Base-by-base conservation (phyloP, 1,284 basidiomycete species). In the Golubevia sp. region DNA sequence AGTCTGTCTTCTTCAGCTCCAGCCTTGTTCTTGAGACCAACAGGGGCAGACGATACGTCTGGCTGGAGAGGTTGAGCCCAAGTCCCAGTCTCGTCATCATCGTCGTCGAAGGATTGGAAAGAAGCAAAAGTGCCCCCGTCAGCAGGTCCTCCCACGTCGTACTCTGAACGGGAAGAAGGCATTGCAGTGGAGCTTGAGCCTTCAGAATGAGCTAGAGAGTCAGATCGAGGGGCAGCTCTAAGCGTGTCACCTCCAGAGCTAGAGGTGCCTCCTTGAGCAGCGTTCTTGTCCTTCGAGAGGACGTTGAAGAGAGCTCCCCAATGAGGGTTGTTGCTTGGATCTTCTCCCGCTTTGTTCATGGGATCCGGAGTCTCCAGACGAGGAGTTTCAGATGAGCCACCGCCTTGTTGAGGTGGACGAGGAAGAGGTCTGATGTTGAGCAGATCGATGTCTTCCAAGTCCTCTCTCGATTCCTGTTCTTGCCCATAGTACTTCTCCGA, bases 21-120 rank as follows among this genome's bases (percentile, higher is more conserved):
- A n/a, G n/a, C n/a, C n/a, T n/a, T n/a, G n/a, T n/a, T n/a, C 64
- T 44, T 44, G 38, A 61, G 56, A 68, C 55, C 5, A 65, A 68
- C 20, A 69, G 67, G 49, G 62, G 72, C 27, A 60, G 63, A 44
- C 67, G 38, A 59, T 60, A 49, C 30, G 59, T 49, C 67, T 15
- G 73, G 53, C 38, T 78, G 70, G 26, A 78, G 63, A n/a, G 76
- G 76, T 56, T 75, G 75, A n/a, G 76, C 74, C 76, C 76, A 78
- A 5, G 76, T 78, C 4, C 76, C 76, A 1, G 70, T 73, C 53
- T 71, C 73, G 62, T 61, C 63, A 58, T 75, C 74, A 27, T 73
- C 68, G 38, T 78, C 76, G 38, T 70, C 76, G 56, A 74, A 76
- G n/a, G 61, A 64, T 6, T 64, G 71, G 49, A 76, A 76, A 15